Evolutionary conservation across 1,284 basidiomycete genomes (phyloP).

Genomic region (Coniferiporia sulphurascens): DNA sequence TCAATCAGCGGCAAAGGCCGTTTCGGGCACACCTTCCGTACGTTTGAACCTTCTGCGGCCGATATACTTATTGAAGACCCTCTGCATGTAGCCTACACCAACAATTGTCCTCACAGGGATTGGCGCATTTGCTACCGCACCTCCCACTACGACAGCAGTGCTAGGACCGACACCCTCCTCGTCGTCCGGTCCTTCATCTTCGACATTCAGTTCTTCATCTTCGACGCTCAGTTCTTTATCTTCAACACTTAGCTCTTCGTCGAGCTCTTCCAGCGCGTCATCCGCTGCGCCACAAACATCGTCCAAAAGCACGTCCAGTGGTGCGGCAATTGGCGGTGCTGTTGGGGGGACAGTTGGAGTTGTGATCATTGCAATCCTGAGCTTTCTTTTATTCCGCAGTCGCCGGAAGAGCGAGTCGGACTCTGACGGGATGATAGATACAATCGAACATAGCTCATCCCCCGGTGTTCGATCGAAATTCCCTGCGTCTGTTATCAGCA

Average conservation of each 20-base stretch:
- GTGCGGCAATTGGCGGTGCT: conserved; percentile 9
- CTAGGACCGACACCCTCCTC: neutral
- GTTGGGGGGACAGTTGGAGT: neutral
- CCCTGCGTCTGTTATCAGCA: neutral
- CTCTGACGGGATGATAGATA: neutral
- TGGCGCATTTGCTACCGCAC: conserved; percentile 12
- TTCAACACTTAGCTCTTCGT: neutral
- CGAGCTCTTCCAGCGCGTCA: neutral
- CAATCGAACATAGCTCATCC: neutral
- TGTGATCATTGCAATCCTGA: neutral
- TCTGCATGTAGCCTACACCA: conserved; percentile 1
- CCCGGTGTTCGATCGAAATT: neutral
- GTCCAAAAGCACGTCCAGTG: neutral
- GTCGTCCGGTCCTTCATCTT: neutral
- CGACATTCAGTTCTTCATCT: too few species aligned
- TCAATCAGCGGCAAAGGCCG: conserved; percentile 9
- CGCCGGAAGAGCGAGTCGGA: neutral
- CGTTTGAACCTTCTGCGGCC: neutral
- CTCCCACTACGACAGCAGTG: conserved; percentile 2
- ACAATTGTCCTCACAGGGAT: conserved; percentile 8
- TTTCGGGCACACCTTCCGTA: conserved; percentile 11
- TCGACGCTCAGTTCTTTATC: too few species aligned
- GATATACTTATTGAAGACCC: neutral
- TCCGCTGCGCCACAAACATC: neutral
- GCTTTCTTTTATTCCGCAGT: neutral